Base-by-base conservation (phyloP, 345 rosid species). In the Citrus medica region DNA sequence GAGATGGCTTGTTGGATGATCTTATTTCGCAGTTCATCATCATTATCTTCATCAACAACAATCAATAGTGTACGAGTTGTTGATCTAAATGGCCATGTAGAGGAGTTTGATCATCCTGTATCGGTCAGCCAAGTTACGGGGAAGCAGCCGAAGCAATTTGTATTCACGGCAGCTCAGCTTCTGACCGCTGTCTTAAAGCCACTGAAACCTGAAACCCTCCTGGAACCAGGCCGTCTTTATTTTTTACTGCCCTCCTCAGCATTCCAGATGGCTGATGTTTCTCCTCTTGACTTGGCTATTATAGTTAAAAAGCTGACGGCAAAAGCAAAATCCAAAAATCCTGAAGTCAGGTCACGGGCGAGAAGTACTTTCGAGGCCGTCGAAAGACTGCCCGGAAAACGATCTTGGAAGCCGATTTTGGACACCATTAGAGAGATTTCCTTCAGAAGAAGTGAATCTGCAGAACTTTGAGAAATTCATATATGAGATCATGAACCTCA, bases 111-210 rank as follows among this genome's bases (percentile, higher is more conserved):
- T 7, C 62, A 80, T 48, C 92, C 90, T 1, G 79, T 89, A n/a
- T 38, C 76, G 0, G 90, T 79, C 14, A 33, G 86, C 58, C 77
- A 87, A 73, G 74, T 84, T 70, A 76, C 81, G 12, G 82, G 86
- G 33, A 70, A 77, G 67, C 69, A 76, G 19, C 56, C 79, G 4
- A 65, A 81, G 70, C 82, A 77, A 7, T 82, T 83, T 30, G 69
- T 89, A 16, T 86, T 81, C 85, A 88, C 92, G 13, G 80, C 86
- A n/a, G 70, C 83, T 46, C 81, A 85, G 76, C 88, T 89, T 79
- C 78, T 87, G 58, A 75, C 82, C 4, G 24, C 46, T 0, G 79
- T 69, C 24, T 17, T 78, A 4, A 82, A 73, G 74, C 89, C 88
- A 0, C 38, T 89, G 51, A 69, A 79, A 22, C 81, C 79, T 0